These are phyloP conservation scores for Zygoascus biomembranicola DNA, from an alignment of 805 yeast species.

Conservation along the genomic window DNA sequence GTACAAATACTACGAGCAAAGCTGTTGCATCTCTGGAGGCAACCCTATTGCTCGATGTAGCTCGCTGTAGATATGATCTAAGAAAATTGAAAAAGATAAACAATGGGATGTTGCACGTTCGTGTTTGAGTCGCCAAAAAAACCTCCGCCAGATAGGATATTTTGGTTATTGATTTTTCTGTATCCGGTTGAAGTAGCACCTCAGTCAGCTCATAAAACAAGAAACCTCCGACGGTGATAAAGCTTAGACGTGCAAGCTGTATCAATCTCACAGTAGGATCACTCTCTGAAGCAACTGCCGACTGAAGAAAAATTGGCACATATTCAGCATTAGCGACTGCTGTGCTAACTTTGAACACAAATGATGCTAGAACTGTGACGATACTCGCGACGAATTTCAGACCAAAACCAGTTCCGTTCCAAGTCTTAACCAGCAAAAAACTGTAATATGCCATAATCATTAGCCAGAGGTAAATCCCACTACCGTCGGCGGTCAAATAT, in stretches of 20 bases:
- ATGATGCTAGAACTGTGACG: conserved; percentile 37
- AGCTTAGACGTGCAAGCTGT: conserved; percentile 24
- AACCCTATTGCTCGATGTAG: conserved; percentile 5
- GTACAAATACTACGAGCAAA: conserved; percentile 27
- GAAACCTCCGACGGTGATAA: conserved; percentile 18
- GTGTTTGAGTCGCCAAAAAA: conserved; percentile 47
- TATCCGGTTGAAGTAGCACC: conserved; percentile 3
- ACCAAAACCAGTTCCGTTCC: conserved; percentile 17
- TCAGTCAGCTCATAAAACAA: conserved; percentile 16
- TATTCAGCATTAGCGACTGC: conserved; percentile 46
- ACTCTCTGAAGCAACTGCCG: conserved; percentile 14
- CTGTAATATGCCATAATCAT: conserved; percentile 37
- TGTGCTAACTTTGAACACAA: conserved; percentile 49
- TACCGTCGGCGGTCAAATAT: conserved; percentile 27
- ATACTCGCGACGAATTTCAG: conserved; percentile 33
- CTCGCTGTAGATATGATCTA: conserved; percentile 10
- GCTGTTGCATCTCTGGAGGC: conserved; percentile 12
- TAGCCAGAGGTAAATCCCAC: conserved; percentile 37
- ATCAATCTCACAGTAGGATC: conserved; percentile 15
- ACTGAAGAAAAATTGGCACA: conserved; percentile 35
- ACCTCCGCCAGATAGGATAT: conserved; percentile 20
- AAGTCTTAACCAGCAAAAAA: conserved; percentile 16
- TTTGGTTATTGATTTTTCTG: conserved; percentile 5
- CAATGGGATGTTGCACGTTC: conserved; percentile 48
- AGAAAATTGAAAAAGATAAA: conserved; percentile 33